Base-by-base conservation (phyloP, 2,329 filamentous ascomycete species). In the Penicillium occitanis region DNA sequence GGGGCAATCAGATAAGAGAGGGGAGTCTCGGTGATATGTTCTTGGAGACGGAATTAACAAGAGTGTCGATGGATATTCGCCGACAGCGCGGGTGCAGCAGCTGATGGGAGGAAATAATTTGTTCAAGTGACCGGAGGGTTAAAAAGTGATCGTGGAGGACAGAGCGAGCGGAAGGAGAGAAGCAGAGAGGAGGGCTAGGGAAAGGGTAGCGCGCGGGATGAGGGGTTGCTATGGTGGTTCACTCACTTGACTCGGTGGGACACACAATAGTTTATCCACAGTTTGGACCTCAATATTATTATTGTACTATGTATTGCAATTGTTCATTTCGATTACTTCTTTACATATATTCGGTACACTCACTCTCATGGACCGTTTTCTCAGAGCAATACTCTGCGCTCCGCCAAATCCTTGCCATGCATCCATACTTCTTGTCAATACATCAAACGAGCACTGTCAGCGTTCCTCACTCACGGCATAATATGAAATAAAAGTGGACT, bases 151-250 rank as follows among this genome's bases (percentile, higher is more conserved):
- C 5, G n/a, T 57, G 53, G n/a, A 14, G 33, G 57, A 30, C 5
- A 46, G 57, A 60, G 57, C 40, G 57, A 59, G 57, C 44, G 57
- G 28, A 19, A 46, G 17, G 22, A 40, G 37, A 28, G 40, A 19
- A 46, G 17, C 8, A 40, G 37, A 28, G 35, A 42, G n/a, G 28
- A 55, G 5, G 30, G 14, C 50, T 55, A 55, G 51, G 19, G 3
- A 40, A 40, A 40, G 35, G 13, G 55, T 58, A 60, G 57, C 35
- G 57, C 40, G 57, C 57, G 57, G 57, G 57, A 60, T 42, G 57
- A 60, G 57, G 57, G 57, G 57, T 40, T 60, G 57, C 19, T 42
- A 25, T 40, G 55, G 33, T 53, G 28, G 28, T 37, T 55, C 50
- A 53, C 50, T 48, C 50, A 33, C 28, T 55, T 55, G 51, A 55